Conservation (phyloP, 2,329 filamentous ascomycete species). For the Diplocarpon mali region DNA sequence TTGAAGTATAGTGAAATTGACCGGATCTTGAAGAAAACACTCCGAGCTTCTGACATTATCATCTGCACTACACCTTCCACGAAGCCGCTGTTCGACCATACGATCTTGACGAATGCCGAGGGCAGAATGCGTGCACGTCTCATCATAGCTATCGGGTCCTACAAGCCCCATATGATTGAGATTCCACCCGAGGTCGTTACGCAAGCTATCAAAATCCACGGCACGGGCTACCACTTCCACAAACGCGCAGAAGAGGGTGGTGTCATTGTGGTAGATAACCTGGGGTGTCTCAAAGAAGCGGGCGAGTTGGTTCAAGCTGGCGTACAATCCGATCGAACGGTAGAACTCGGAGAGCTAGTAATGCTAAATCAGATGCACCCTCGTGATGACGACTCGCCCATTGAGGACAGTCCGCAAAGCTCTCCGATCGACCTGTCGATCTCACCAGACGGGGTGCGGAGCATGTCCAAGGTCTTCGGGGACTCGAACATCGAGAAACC, state of each 20-base stretch:
- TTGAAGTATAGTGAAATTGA: slow-evolving; percentile 57
- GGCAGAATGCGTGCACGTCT: slow-evolving; percentile 60
- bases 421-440: slow-evolving; percentile 1
- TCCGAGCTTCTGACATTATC: slow-evolving; percentile 66
- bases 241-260: slow-evolving; percentile 54
- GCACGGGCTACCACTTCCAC: slow-evolving; percentile 49
- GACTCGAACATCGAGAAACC: slow-evolving; percentile 5
- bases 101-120: slow-evolving; percentile 60
- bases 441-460: slow-evolving; percentile 5
- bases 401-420: slow-evolving; percentile 7
- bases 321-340: slow-evolving; percentile 61
- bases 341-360: slow-evolving; percentile 76
- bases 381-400: slow-evolving; percentile 11
- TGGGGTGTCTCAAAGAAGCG: slow-evolving; percentile 71
- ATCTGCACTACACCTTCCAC: slow-evolving; percentile 79
- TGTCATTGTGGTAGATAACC: slow-evolving; percentile 61
- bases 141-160: slow-evolving; percentile 61
- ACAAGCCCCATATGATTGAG: slow-evolving; percentile 67
- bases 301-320: slow-evolving; percentile 78
- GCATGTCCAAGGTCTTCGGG: slow-evolving; percentile 9
- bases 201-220: slow-evolving; percentile 46
- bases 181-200: slow-evolving; percentile 65
- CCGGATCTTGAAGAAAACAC: slow-evolving; percentile 56
- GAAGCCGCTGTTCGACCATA: slow-evolving; percentile 61
- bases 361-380: slow-evolving; percentile 37